A percentile compares a stretch with the other conserved stretches of the same genome.
Conservation (phyloP, 768 basidiomycete species). For the Rhodotorula taiwanensis region DNA sequence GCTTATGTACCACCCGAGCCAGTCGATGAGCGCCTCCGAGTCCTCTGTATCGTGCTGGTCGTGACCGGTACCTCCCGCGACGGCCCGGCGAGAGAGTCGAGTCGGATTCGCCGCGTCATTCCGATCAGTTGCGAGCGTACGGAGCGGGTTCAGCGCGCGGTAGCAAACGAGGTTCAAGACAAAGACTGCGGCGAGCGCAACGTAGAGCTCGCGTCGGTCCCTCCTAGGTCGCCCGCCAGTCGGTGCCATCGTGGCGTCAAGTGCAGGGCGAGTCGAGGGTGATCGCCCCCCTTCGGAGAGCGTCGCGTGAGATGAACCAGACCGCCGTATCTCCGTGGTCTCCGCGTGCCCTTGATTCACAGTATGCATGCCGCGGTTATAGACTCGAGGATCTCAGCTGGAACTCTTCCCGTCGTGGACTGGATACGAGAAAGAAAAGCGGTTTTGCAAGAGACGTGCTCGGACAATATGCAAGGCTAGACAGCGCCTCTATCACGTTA, state of each 20-base stretch:
- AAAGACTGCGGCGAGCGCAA: constrained; percentile 5
- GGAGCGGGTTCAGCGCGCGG: constrained; percentile 7
- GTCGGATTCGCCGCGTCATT: background rate
- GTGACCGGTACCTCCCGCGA: background rate
- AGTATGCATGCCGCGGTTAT: too few species aligned
- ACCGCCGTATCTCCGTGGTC: too few species aligned
- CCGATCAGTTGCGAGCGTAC: background rate
- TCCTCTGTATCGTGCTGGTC: background rate
- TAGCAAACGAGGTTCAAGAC: constrained; percentile 12
- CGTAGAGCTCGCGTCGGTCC: background rate
- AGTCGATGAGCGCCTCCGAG: constrained; percentile 27
- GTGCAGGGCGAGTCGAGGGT: too few species aligned
- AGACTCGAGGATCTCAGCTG: too few species aligned
- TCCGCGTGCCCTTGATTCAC: too few species aligned
- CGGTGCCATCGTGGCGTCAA: background rate
- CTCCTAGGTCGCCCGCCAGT: background rate
- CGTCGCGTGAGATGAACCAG: too few species aligned
- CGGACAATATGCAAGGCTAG: too few species aligned
- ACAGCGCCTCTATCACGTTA: background rate
- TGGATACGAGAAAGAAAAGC: too few species aligned
- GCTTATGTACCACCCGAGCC: constrained; percentile 3
- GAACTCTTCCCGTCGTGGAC: too few species aligned
- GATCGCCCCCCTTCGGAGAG: too few species aligned
- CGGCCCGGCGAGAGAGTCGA: background rate
- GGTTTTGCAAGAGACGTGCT: too few species aligned